A percentile compares a stretch with the other conserved stretches of the same genome.
These are phyloP conservation scores for Dissophora ornata DNA, from an alignment of 192 early-diverging fungal species.

Conservation along the genomic window DNA sequence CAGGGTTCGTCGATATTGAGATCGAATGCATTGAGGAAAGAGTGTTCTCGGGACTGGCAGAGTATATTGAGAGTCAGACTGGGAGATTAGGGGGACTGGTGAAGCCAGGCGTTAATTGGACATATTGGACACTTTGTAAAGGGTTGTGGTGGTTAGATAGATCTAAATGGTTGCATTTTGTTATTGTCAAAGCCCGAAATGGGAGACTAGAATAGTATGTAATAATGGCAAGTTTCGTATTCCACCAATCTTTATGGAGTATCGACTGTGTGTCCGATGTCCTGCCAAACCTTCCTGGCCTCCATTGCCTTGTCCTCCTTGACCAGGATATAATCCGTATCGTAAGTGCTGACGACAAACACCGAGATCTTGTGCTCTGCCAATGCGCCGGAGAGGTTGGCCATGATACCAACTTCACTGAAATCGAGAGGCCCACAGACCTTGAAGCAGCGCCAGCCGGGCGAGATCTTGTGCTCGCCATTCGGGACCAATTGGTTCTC, in stretches of 20 bases:
- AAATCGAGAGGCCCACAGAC: constrained; percentile 76
- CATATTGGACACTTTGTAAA: constrained; percentile 28
- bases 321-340: constrained; percentile 80
- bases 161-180: constrained; percentile 26
- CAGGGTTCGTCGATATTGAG: constrained; percentile 56
- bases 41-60: constrained; percentile 60
- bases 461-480: constrained; percentile 49
- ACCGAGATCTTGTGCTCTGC: constrained; percentile 67
- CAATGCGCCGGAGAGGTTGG: constrained; percentile 61
- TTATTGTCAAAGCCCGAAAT: constrained; percentile 37
- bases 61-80: constrained; percentile 28
- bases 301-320: constrained; percentile 58
- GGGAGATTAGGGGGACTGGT: constrained; percentile 39
- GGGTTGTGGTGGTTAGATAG: constrained; percentile 27
- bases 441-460: constrained; percentile 61
- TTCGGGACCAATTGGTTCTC: constrained; percentile 11
- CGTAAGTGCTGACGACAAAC: constrained; percentile 76
- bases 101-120: constrained; percentile 47
- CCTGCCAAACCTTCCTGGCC: constrained; percentile 36
- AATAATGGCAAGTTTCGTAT: no score
- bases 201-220: no score
- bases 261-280: constrained; percentile 41
- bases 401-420: constrained; percentile 72
- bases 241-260: constrained; percentile 27
- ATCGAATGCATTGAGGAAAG: constrained; percentile 44